Evolutionary conservation across 345 rosid genomes (phyloP).

Genomic region (Alliaria petiolata): DNA sequence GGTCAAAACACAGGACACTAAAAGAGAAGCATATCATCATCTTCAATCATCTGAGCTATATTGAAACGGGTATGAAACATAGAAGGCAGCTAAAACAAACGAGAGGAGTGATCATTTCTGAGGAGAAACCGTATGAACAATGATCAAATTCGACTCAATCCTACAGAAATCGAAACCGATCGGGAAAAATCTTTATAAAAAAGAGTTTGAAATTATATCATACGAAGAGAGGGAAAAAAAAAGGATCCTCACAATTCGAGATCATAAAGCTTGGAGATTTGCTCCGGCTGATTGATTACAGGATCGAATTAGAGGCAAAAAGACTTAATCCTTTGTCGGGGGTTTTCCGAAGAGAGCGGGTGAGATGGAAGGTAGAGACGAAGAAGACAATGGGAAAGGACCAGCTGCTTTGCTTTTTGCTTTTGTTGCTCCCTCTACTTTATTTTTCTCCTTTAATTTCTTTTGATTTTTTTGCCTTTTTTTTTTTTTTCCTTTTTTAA

Average conservation of each 20-base stretch:
- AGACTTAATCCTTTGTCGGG: neutral
- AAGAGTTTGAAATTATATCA: neutral
- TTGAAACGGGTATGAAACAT: neutral
- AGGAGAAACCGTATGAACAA: neutral
- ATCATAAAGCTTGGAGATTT: constrained; percentile 19
- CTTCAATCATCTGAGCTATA: constrained; percentile 7
- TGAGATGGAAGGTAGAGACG: constrained; percentile 11
- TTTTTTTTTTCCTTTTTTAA: neutral
- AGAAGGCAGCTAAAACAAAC: neutral
- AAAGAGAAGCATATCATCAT: neutral
- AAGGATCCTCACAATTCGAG: constrained; percentile 23
- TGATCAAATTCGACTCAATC: neutral
- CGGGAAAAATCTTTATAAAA: neutral
- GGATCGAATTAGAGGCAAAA: neutral
- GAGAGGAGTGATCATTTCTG: neutral
- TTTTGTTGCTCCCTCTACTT: constrained; percentile 18
- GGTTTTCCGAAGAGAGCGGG: constrained; percentile 19
- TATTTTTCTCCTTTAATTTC: no score
- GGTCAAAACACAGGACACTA: neutral
- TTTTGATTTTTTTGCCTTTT: neutral
- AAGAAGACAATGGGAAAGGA: constrained; percentile 5
- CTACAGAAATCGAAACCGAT: constrained; percentile 15
- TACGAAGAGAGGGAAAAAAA: neutral
- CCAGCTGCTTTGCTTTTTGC: constrained; percentile 26
- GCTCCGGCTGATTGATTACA: constrained; percentile 3